phyloP scores from a whole-genome alignment of 2,329 filamentous ascomycete species.

The Pseudofabraea citricarpa region DNA sequence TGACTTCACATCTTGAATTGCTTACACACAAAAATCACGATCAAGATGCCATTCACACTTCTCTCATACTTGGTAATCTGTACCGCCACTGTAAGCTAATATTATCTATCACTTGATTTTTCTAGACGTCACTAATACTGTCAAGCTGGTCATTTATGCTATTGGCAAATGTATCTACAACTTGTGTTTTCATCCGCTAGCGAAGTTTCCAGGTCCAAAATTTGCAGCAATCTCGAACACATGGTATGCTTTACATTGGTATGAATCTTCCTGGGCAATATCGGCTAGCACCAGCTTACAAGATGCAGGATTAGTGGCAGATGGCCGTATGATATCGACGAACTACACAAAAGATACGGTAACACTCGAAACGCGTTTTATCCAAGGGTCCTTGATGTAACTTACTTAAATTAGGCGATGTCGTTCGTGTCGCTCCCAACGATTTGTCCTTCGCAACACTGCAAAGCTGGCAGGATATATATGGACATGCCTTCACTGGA shows the following conservation, averaged over 20 bases:
- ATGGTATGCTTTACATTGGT: not conserved
- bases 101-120: too few species aligned
- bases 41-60: too few species aligned
- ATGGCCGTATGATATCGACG: not conserved
- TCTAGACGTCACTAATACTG: too few species aligned
- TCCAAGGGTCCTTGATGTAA: not conserved
- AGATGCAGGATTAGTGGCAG: not conserved
- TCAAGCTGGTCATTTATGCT: too few species aligned
- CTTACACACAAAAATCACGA: too few species aligned
- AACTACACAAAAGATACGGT: not conserved
- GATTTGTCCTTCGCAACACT: not conserved
- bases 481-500: not conserved
- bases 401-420: not conserved
- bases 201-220: not conserved
- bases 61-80: too few species aligned
- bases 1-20: too few species aligned
- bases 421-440: constrained; percentile 1
- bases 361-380: not conserved
- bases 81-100: too few species aligned
- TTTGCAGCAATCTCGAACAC: not conserved
- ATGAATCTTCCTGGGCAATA: not conserved
- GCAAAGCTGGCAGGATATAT: constrained; percentile 1
- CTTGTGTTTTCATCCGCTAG: not conserved
- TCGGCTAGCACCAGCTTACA: not conserved
- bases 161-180: constrained; percentile 1